These are phyloP conservation scores for Margaritispora aquatica DNA, from an alignment of 495 filamentous ascomycete genomes.

Conservation along the genomic window DNA sequence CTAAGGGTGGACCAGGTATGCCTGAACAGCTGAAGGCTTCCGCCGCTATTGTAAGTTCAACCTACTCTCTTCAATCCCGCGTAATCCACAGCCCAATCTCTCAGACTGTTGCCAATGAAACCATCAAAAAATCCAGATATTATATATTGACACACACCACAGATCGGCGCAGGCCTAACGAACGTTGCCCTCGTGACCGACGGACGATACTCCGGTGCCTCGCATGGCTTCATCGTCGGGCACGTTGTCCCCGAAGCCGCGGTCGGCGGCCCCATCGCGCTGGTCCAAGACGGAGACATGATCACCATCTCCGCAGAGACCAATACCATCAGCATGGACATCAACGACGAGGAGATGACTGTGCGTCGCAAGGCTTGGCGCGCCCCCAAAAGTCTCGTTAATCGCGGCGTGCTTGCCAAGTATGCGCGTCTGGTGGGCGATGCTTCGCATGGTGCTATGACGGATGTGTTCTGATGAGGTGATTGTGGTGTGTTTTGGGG, in stretches of 20 bases:
- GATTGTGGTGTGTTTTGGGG: too few species aligned
- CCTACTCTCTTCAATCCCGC: background rate
- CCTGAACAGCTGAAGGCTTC: constrained; percentile 85
- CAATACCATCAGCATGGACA: constrained; percentile 70
- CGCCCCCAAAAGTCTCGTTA: constrained; percentile 65
- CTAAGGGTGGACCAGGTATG: constrained; percentile 95
- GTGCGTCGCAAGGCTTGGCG: constrained; percentile 65
- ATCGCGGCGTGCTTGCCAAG: constrained; percentile 84
- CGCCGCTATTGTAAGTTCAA: constrained; percentile 53
- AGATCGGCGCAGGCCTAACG: constrained; percentile 80
- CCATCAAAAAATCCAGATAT: too few species aligned
- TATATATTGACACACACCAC: background rate
- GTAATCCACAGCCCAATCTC: background rate
- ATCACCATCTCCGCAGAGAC: constrained; percentile 81
- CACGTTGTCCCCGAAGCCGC: constrained; percentile 90
- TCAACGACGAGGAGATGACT: constrained; percentile 68
- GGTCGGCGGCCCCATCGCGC: constrained; percentile 74
- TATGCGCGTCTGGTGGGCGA: constrained; percentile 62
- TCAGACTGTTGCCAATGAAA: background rate
- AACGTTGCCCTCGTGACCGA: constrained; percentile 94
- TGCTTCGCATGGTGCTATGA: constrained; percentile 49
- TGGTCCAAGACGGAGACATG: constrained; percentile 74
- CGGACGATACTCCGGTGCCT: constrained; percentile 84
- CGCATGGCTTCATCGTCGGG: constrained; percentile 92
- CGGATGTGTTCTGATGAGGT: constrained; percentile 33